phyloP scores from a whole-genome alignment of 2,329 filamentous ascomycete genomes.

The Arthrocladium fulminans region DNA sequence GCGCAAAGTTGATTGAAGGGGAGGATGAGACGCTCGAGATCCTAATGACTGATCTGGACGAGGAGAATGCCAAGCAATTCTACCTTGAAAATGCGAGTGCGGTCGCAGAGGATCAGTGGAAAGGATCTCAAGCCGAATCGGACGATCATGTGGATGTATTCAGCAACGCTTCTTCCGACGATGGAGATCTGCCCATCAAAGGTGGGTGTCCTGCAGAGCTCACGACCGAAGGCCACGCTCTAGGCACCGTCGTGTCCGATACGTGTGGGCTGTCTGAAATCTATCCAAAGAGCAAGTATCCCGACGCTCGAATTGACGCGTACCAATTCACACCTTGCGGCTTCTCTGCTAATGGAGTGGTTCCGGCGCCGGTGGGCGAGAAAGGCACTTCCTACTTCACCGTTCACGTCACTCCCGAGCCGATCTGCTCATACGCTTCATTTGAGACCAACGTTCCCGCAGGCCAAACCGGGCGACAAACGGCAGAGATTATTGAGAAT shows the following conservation, averaged over 20 bases:
- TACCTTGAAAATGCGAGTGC: conserved; percentile 75
- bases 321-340: conserved; percentile 96
- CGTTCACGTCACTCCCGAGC: conserved; percentile 94
- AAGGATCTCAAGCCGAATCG: conserved; percentile 57
- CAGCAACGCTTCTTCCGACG: conserved; percentile 60
- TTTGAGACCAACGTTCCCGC: conserved; percentile 98
- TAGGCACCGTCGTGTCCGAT: conserved; percentile 88
- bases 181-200: conserved; percentile 48
- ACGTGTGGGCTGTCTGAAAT: conserved; percentile 80
- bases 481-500: conserved; percentile 82
- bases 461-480: conserved; percentile 76
- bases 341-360: conserved; percentile 92
- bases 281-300: conserved; percentile 78
- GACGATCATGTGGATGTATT: conserved; percentile 63
- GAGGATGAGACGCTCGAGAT: conserved; percentile 51
- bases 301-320: conserved; percentile 86
- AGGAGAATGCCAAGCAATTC: conserved; percentile 58
- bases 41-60: conserved; percentile 60
- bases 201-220: conserved; percentile 61
- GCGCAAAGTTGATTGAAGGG: conserved; percentile 22
- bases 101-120: conserved; percentile 74
- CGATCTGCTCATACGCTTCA: conserved; percentile 91
- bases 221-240: conserved; percentile 84
- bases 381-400: conserved; percentile 83
- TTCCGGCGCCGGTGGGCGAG: conserved; percentile 61